Evolutionary conservation across 345 rosid species (phyloP).

Genomic region (Dipteronia dyeriana): DNA sequence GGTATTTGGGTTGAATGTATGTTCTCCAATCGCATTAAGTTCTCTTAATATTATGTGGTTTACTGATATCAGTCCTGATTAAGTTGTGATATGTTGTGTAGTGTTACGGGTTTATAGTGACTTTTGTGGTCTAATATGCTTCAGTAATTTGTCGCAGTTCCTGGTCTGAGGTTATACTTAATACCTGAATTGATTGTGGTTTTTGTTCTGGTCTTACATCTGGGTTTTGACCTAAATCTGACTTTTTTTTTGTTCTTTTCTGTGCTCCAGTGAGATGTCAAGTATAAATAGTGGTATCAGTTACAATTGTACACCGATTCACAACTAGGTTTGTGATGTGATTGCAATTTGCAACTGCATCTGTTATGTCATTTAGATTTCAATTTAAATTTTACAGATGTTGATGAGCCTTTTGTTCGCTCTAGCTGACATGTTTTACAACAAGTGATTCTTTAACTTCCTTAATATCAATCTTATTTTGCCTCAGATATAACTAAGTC

Average conservation of each 20-base stretch:
- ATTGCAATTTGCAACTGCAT: conserved; percentile 3
- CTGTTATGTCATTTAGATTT: not conserved
- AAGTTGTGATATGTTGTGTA: not conserved
- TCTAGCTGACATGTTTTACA: not conserved
- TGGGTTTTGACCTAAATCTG: conserved; percentile 1
- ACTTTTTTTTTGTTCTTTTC: not conserved
- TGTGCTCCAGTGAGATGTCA: not conserved
- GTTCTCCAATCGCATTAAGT: not conserved
- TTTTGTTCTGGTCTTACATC: not conserved
- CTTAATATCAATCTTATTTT: not conserved
- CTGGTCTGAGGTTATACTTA: not conserved
- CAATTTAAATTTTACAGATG: not conserved
- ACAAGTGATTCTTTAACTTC: not conserved
- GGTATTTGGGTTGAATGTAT: not conserved
- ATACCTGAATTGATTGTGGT: too few species aligned
- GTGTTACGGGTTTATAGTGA: not conserved
- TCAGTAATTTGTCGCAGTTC: not conserved
- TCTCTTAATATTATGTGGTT: too few species aligned
- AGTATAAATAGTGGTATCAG: not conserved
- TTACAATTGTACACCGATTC: not conserved
- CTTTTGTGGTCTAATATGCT: not conserved
- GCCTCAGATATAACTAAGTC: not conserved
- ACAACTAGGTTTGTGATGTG: not conserved
- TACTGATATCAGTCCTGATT: too few species aligned
- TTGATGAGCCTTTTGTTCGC: not conserved